Base-by-base conservation (phyloP, 2,329 filamentous ascomycete genomes). In the Monosporascus sp. region DNA sequence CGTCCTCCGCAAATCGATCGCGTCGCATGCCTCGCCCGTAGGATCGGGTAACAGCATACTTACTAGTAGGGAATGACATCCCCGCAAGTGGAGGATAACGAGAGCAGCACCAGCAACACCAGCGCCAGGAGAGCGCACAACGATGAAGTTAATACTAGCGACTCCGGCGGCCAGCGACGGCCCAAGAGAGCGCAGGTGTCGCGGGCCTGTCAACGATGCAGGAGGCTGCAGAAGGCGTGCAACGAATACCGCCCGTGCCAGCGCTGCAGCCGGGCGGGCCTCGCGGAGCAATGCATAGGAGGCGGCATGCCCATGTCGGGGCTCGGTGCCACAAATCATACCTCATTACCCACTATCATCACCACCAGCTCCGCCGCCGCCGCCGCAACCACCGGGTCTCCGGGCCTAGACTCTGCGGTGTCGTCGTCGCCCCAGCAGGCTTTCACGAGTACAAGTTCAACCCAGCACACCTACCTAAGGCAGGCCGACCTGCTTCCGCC, bases 161-260 rank as follows among this genome's bases (percentile, higher is more conserved):
- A 34, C 31, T 11, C 11, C 31, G 31, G 9, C 31, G 31, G 31
- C 31, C 31, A 34, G 31, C 31, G 31, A 15, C 56, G 54, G 47
- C 56, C 54, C 25, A 75, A 74, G 58, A 65, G 72, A 22, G 62
- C 65, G 20, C 73, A 75, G 54, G 74, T 76, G 7, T 71, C 74
- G 8, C 64, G 71, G 27, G 74, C 74, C 7, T 76, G 74, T 51
- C 66, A 68, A 31, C 65, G 74, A 22, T 77, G 74, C 62, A 72
- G 73, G 55, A 65, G 63, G 18, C 64, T 75, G 14, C 70, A 74
- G 31, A 67, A 74, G 34, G 73, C 72, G 1, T 76, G 74, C 58
- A 75, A 69, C 60, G 73, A 76, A 58, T 69, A 66, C 48, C 64
- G 74, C 44, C 74, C 74, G 11, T 77, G 74, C 60, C 66, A 66